Evolutionary conservation across 495 filamentous ascomycete species (phyloP), one percentile per base, ranked within the genome.

Genomic region (Bombardia bombarda): DNA sequence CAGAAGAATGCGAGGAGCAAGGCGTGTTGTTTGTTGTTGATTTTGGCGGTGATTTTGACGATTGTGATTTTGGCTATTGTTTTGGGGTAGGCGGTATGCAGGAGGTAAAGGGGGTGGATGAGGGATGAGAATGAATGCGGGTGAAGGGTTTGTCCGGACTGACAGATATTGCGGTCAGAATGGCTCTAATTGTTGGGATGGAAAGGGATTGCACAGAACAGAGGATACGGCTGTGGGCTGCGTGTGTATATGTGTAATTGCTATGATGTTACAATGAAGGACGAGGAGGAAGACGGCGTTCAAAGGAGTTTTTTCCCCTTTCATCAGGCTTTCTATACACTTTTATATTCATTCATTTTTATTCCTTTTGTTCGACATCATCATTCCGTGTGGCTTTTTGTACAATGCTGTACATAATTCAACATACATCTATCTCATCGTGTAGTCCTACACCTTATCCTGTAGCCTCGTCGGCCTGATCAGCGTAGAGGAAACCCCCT

Each of bases 1-100:
- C 93, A 99, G 72, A 95, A 86, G 75, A 86, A 82, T 50, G 92
- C 92, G 19, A 70, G 92, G 51, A 87, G 83, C 61, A 95, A 90
- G 69, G 86, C 85, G 19, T 97, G 90, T 57, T 94, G 88, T 56
- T 70, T 99, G 60, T 62, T 99, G 46, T 57, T 99, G n/a, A 87
- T 99, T 38, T 58, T 99, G 60, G 84, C 83, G 8, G 75, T 97
- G 20, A 89, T 99, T 40, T 62, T 96, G 47, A 78, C 83, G 8
- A 85, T 99, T 43, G 82, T 99, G 23, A 69, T 99, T 34, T 66
- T 97, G 45, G 92, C 93, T 14, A 84, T 87, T 32, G 75, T 80
- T 43, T 56, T 90, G 50, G 83, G 83, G 32, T 84, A 17, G 44
- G 23, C 17, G 26, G 26, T 26, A 34, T 14, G 21, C 4, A 21